A percentile compares a stretch with the other conserved stretches of the same genome.
phyloP scores from a whole-genome alignment of 352 stramenopile species.

The Hyaloperonospora brassicae region DNA sequence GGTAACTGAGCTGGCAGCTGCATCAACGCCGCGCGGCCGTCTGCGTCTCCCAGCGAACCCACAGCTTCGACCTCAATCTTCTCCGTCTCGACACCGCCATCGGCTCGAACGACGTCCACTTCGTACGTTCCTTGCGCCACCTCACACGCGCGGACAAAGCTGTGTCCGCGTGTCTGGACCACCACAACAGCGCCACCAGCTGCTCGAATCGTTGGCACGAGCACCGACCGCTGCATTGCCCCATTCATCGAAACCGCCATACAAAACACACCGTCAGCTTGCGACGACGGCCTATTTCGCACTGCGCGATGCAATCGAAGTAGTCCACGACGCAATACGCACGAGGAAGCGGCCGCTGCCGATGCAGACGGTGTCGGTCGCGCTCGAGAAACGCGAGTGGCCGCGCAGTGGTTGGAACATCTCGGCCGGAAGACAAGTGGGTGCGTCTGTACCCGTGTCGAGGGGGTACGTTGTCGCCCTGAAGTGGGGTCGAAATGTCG shows the following conservation, averaged over 20 bases:
- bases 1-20: slow-evolving; percentile 30
- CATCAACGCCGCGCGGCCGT: slow-evolving; percentile 33
- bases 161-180: too few relatives aligned
- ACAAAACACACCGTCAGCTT: too few relatives aligned
- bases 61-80: slow-evolving; percentile 31
- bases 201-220: too few relatives aligned
- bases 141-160: too few relatives aligned
- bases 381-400: slow-evolving; percentile 13
- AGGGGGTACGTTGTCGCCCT: too few relatives aligned
- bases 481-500: too few relatives aligned
- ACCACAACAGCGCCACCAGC: too few relatives aligned
- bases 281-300: slow-evolving; percentile 1
- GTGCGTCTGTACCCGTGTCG: too few relatives aligned
- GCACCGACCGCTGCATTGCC: too few relatives aligned
- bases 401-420: slow-evolving; percentile 20
- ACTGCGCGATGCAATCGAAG: slow-evolving; percentile 39
- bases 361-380: slow-evolving; percentile 43
- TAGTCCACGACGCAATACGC: slow-evolving; percentile 38
- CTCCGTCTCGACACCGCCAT: slow-evolving; percentile 39
- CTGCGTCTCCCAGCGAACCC: slow-evolving; percentile 25
- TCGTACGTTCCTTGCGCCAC: too few relatives aligned
- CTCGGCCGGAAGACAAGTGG: background rate
- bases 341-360: slow-evolving; percentile 71
- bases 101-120: background rate
- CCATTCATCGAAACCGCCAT: too few relatives aligned